Conservation (phyloP, 2,329 filamentous ascomycete species). For the Zasmidium cellare region DNA sequence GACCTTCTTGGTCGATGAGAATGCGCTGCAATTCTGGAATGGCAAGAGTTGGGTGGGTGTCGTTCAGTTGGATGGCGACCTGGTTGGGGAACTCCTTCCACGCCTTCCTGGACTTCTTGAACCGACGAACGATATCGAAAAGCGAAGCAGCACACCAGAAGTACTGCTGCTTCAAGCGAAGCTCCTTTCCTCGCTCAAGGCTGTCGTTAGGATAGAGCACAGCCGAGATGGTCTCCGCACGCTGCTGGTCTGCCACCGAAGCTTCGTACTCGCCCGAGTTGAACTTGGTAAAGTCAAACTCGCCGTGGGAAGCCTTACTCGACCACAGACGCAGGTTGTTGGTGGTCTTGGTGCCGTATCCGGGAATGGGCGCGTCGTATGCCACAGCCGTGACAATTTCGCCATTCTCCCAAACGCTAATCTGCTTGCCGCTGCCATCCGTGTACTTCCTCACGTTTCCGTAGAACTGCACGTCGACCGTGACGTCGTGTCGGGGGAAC, state of each 20-base stretch:
- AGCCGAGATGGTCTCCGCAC: slow-evolving; percentile 97
- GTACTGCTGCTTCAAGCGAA: slow-evolving; percentile 98
- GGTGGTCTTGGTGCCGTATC: slow-evolving; percentile 83
- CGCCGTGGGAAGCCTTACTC: slow-evolving; percentile 92
- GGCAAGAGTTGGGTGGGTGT: slow-evolving; percentile 93
- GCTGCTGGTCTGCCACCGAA: slow-evolving; percentile 96
- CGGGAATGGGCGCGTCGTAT: slow-evolving; percentile 84
- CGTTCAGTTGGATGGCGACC: slow-evolving; percentile 95
- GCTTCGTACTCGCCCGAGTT: slow-evolving; percentile 97
- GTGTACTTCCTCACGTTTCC: slow-evolving; percentile 73
- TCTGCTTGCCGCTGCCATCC: slow-evolving; percentile 71
- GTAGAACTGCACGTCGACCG: slow-evolving; percentile 96
- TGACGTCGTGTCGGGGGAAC: slow-evolving; percentile 92
- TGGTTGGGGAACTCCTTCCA: slow-evolving; percentile 94
- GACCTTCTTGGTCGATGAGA: slow-evolving; percentile 80
- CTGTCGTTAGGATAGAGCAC: slow-evolving; percentile 98
- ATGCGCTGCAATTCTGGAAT: slow-evolving; percentile 96
- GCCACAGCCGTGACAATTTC: slow-evolving; percentile 90
- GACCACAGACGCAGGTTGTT: slow-evolving; percentile 98
- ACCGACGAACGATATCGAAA: slow-evolving; percentile 92
- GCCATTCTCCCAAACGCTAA: slow-evolving; percentile 83
- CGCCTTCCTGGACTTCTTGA: slow-evolving; percentile 91
- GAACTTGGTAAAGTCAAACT: slow-evolving; percentile 99
- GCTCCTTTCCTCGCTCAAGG: slow-evolving; percentile 91
- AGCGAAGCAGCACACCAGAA: slow-evolving; percentile 99